phyloP scores from a whole-genome alignment of 2,329 filamentous ascomycete species.

The Hymenoscyphus scutula region DNA sequence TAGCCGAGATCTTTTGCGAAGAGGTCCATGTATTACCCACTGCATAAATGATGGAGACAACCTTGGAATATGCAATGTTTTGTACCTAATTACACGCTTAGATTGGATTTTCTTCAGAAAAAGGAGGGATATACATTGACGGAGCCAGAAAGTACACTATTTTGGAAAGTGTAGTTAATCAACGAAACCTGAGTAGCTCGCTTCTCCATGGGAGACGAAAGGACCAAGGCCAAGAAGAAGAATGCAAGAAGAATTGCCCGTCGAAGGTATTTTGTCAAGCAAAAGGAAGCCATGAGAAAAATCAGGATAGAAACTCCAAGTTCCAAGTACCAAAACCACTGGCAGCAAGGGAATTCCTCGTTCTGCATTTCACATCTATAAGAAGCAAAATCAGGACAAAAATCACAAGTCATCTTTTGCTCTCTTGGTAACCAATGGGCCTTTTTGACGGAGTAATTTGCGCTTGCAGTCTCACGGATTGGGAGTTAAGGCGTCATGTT shows the following conservation, averaged over 20 bases:
- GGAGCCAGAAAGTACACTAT: slow-evolving; percentile 30
- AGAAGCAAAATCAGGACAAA: not conserved
- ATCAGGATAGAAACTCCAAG: not conserved
- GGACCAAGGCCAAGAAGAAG: not conserved
- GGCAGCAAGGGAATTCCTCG: too few relatives aligned
- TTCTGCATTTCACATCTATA: not conserved
- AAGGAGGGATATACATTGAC: slow-evolving; percentile 26
- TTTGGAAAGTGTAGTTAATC: slow-evolving; percentile 26
- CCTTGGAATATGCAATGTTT: slow-evolving; percentile 31
- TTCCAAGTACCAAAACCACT: not conserved
- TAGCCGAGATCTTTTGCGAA: slow-evolving; percentile 25
- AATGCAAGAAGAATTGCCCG: not conserved
- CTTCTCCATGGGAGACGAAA: slow-evolving; percentile 19
- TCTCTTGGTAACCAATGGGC: not conserved
- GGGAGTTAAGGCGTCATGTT: not conserved
- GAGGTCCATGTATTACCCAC: slow-evolving; percentile 28
- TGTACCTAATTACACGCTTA: slow-evolving; percentile 23
- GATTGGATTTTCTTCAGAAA: slow-evolving; percentile 3
- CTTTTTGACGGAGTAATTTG: not conserved
- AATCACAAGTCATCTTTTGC: not conserved
- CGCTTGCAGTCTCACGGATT: not conserved
- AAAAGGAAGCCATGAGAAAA: not conserved
- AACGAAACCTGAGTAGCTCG: slow-evolving; percentile 29
- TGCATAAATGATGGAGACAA: slow-evolving; percentile 29
- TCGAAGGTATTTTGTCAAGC: not conserved